Conservation (phyloP, 768 basidiomycete genomes). For the Mycena galopus region DNA sequence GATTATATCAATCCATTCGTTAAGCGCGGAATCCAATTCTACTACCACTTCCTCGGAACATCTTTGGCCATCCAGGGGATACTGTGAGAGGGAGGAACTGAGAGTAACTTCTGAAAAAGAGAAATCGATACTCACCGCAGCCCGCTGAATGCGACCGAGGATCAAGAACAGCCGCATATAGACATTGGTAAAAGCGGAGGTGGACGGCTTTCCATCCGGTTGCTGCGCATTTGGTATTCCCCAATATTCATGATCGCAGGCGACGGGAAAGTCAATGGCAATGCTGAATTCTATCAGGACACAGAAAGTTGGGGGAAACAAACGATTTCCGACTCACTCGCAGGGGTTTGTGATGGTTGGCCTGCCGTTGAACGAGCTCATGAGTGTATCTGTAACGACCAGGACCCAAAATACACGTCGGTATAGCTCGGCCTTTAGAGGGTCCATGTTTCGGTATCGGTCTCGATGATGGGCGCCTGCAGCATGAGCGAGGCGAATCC, state of each 20-base stretch:
- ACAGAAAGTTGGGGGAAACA: not conserved
- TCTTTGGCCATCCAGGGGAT: constrained; percentile 3
- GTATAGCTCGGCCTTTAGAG: constrained; percentile 14
- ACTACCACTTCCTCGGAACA: not conserved
- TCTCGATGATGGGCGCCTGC: constrained; percentile 22
- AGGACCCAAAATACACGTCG: constrained; percentile 20
- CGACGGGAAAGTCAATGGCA: constrained; percentile 16
- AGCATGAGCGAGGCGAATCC: constrained; percentile 16
- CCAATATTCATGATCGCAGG: constrained; percentile 59
- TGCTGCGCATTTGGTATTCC: constrained; percentile 58
- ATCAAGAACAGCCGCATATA: constrained; percentile 13
- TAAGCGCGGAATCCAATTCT: constrained; percentile 23
- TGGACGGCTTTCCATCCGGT: constrained; percentile 54
- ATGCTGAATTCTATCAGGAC: not conserved
- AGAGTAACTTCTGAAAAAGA: not conserved
- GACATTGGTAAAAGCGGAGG: constrained; percentile 37
- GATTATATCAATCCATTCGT: constrained; percentile 20
- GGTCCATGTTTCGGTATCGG: not conserved
- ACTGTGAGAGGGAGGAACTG: not conserved
- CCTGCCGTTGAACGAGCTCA: constrained; percentile 18
- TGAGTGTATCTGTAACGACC: not conserved
- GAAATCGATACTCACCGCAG: not conserved
- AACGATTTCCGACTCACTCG: constrained; percentile 14
- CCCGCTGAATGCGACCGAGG: constrained; percentile 20
- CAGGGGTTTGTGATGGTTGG: not conserved